Conservation (phyloP, 1,139 yeast genomes). For the Saccharomyces hybrid region DNA sequence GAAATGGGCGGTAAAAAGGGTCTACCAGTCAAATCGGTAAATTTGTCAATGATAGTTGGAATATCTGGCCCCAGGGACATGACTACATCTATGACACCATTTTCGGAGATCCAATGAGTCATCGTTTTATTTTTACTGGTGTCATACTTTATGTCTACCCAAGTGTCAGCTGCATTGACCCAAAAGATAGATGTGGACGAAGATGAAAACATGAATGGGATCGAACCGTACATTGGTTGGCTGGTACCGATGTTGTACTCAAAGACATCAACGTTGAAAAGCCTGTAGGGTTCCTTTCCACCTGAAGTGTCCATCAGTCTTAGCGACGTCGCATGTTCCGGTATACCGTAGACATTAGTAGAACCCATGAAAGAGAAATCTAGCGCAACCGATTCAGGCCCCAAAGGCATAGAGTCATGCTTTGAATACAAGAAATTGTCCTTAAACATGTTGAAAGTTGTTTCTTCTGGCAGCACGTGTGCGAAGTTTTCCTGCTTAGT, state of each 20-base stretch:
- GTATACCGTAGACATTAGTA: conserved; percentile 75
- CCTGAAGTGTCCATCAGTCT: conserved; percentile 54
- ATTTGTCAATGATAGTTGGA: conserved; percentile 55
- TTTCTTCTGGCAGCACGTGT: conserved; percentile 44
- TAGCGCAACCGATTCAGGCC: conserved; percentile 83
- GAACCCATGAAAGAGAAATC: conserved; percentile 63
- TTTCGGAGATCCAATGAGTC: conserved; percentile 93
- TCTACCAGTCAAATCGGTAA: conserved; percentile 69
- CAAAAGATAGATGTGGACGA: conserved; percentile 75
- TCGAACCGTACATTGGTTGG: conserved; percentile 90
- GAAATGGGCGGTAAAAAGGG: conserved; percentile 70
- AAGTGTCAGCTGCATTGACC: conserved; percentile 91
- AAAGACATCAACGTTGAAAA: conserved; percentile 88
- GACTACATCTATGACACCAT: conserved; percentile 72
- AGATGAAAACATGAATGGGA: conserved; percentile 67
- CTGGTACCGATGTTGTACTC: conserved; percentile 79
- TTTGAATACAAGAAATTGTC: conserved; percentile 57
- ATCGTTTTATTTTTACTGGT: conserved; percentile 24
- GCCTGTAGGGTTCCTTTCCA: conserved; percentile 64
- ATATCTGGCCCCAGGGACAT: conserved; percentile 52
- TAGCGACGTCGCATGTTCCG: conserved; percentile 86
- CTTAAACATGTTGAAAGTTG: conserved; percentile 47
- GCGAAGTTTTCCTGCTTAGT: conserved; percentile 34
- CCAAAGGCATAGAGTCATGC: conserved; percentile 58
- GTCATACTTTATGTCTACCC: conserved; percentile 55